phyloP scores from a whole-genome alignment of 768 basidiomycete genomes.

The Mycena haematopus region DNA sequence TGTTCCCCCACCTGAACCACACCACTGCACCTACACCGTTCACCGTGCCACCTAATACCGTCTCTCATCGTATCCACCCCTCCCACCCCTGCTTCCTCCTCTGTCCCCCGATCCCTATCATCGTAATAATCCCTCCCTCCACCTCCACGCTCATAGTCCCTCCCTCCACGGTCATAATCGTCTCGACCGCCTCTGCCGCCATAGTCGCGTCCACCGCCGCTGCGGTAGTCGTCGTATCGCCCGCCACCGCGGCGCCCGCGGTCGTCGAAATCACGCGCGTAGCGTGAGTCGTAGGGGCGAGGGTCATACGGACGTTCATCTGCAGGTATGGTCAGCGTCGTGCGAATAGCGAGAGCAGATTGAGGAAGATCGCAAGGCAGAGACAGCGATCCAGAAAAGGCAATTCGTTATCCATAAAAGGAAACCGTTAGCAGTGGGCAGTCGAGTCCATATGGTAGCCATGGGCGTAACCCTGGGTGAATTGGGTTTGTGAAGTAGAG shows the following conservation, averaged over 20 bases:
- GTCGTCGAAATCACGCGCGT: slow-evolving; percentile 69
- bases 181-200: slow-evolving; percentile 42
- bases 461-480: no score
- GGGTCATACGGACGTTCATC: slow-evolving; percentile 92
- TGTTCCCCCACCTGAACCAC: background rate
- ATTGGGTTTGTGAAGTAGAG: no score
- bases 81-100: slow-evolving; percentile 34
- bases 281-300: slow-evolving; percentile 89
- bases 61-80: slow-evolving; percentile 38
- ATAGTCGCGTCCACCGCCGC: slow-evolving; percentile 49
- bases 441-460: background rate
- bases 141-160: slow-evolving; percentile 35
- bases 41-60: slow-evolving; percentile 31
- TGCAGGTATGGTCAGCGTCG: slow-evolving; percentile 33
- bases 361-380: background rate
- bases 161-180: slow-evolving; percentile 33
- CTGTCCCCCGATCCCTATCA: slow-evolving; percentile 41
- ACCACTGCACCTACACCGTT: background rate
- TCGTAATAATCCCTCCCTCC: slow-evolving; percentile 42
- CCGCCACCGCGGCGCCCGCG: slow-evolving; percentile 56
- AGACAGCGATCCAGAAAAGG: background rate
- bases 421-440: background rate
- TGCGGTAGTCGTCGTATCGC: slow-evolving; percentile 51
- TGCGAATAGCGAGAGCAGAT: slow-evolving; percentile 8
- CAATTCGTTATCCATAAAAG: background rate